Evolutionary conservation across 345 rosid genomes (phyloP).

Genomic region (Acer negundo): DNA sequence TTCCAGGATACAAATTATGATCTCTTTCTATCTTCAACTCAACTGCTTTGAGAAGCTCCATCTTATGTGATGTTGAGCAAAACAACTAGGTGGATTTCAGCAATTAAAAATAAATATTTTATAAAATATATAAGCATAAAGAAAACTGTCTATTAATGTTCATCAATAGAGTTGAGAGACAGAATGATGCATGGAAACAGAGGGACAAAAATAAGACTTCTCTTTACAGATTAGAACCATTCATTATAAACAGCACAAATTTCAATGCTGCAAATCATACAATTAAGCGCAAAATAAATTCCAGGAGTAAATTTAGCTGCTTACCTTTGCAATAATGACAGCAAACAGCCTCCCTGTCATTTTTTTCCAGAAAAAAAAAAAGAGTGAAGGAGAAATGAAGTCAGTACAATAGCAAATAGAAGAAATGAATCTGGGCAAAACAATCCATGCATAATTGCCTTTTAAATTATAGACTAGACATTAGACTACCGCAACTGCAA

Average conservation of each 20-base stretch:
- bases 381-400: background rate
- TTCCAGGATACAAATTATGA: background rate
- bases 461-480: background rate
- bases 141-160: too few species aligned
- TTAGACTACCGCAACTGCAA: background rate
- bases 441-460: background rate
- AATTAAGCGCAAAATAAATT: conserved; percentile 1
- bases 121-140: background rate
- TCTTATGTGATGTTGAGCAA: background rate
- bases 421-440: background rate
- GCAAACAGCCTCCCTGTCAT: conserved; percentile 84
- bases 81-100: background rate
- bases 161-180: background rate
- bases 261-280: background rate
- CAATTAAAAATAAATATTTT: background rate
- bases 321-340: conserved; percentile 85
- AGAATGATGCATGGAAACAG: background rate
- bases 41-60: background rate
- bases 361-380: conserved; percentile 16
- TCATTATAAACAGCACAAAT: background rate
- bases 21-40: background rate
- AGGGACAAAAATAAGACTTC: conserved; percentile 1
- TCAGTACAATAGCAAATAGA: conserved; percentile 7
- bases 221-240: background rate
- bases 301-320: conserved; percentile 21